These are phyloP conservation scores for Chaetothyriales sp. DNA, from an alignment of 2,329 filamentous ascomycete species.

Conservation along the genomic window DNA sequence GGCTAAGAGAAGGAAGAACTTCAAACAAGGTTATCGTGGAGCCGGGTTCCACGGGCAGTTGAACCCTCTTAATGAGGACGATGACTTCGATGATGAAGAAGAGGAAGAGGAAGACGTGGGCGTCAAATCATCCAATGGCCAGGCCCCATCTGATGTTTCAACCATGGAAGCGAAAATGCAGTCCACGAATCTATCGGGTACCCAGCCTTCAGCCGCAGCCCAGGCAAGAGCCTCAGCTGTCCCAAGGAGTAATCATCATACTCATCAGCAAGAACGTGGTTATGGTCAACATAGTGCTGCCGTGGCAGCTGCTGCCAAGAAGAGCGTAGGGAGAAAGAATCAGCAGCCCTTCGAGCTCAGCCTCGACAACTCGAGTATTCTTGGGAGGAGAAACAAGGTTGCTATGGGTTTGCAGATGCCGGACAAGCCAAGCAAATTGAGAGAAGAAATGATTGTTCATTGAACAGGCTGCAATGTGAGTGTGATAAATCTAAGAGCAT, in stretches of 20 bases:
- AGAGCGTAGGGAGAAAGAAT: slow-evolving; percentile 58
- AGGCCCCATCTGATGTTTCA: slow-evolving; percentile 45
- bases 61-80: slow-evolving; percentile 48
- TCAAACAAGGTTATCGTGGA: slow-evolving; percentile 53
- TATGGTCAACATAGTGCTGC: slow-evolving; percentile 81
- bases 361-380: slow-evolving; percentile 73
- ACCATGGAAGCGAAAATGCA: slow-evolving; percentile 77
- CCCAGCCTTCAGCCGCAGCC: slow-evolving; percentile 41
- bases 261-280: slow-evolving; percentile 43
- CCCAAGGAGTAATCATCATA: slow-evolving; percentile 17
- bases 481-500: background rate
- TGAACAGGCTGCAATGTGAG: slow-evolving; percentile 1
- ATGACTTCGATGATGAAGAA: slow-evolving; percentile 50
- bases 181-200: slow-evolving; percentile 54
- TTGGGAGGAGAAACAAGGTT: slow-evolving; percentile 47
- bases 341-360: slow-evolving; percentile 84
- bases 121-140: slow-evolving; percentile 53
- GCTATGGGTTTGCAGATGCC: slow-evolving; percentile 4
- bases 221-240: slow-evolving; percentile 40
- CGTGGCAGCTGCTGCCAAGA: slow-evolving; percentile 68
- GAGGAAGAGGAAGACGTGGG: slow-evolving; percentile 37
- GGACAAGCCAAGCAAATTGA: slow-evolving; percentile 14
- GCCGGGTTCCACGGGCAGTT: slow-evolving; percentile 42
- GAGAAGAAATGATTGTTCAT: slow-evolving; percentile 16
- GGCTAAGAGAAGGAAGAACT: slow-evolving; percentile 74